Conservation (phyloP, 2,329 filamentous ascomycete species). For the Zasmidium citrigriseum region DNA sequence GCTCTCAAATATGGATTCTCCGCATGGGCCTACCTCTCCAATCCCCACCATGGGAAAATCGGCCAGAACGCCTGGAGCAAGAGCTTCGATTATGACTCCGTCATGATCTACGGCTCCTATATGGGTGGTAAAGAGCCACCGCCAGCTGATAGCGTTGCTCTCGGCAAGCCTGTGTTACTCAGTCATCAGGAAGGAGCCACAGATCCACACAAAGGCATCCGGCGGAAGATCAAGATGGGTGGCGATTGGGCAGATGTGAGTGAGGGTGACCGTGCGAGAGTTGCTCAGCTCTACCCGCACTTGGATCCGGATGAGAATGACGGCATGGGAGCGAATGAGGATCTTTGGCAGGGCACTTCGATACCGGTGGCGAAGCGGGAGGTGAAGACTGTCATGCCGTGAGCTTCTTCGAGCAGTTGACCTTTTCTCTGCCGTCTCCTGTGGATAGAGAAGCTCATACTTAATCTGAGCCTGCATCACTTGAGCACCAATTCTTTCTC, state of each 20-base stretch:
- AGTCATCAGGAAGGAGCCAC: not conserved
- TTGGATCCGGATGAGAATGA: not conserved
- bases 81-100: conserved; percentile 1
- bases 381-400: not conserved
- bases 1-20: not conserved
- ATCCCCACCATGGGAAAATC: not conserved
- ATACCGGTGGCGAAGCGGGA: not conserved
- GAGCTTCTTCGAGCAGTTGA: too few relatives aligned
- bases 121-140: not conserved
- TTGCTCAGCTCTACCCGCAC: conserved; percentile 1
- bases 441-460: too few relatives aligned
- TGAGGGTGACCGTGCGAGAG: not conserved
- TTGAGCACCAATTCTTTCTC: too few relatives aligned
- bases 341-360: not conserved
- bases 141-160: not conserved
- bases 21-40: not conserved
- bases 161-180: not conserved
- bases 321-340: not conserved
- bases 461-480: too few relatives aligned
- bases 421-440: too few relatives aligned
- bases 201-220: not conserved
- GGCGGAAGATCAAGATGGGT: not conserved
- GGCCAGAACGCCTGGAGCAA: conserved; percentile 1
- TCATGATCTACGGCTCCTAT: conserved; percentile 3
- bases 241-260: not conserved